Evolutionary conservation across 2,329 filamentous ascomycete species (phyloP).

Genomic region (Scedosporium boydii): DNA sequence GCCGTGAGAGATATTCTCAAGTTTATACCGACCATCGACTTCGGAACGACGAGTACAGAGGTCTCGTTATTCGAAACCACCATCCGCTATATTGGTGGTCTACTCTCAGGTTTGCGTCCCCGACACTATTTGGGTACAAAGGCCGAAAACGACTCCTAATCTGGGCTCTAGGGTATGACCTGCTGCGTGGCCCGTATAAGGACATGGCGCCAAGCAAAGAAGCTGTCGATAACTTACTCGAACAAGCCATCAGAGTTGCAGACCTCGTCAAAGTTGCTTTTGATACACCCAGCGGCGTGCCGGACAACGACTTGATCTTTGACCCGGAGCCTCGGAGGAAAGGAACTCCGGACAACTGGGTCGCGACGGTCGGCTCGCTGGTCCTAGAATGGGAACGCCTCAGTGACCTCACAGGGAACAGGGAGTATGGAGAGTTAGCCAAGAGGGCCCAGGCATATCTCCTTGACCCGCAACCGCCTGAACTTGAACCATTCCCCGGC

Average conservation of each 20-base stretch:
- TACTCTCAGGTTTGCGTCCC: constrained; percentile 53
- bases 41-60: constrained; percentile 29
- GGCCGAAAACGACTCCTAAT: neutral
- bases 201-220: constrained; percentile 31
- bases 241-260: constrained; percentile 59
- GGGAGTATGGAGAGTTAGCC: constrained; percentile 54
- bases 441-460: constrained; percentile 63
- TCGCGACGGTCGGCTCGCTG: constrained; percentile 69
- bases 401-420: constrained; percentile 62
- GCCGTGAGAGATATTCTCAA: constrained; percentile 63
- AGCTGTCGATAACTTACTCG: constrained; percentile 50
- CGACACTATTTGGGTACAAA: neutral
- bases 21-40: constrained; percentile 63
- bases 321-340: constrained; percentile 37
- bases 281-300: constrained; percentile 64
- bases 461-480: constrained; percentile 50
- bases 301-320: constrained; percentile 59
- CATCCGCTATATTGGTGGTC: constrained; percentile 75
- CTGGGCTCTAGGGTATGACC: constrained; percentile 46
- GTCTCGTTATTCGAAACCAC: constrained; percentile 86
- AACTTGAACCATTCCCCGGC: constrained; percentile 64
- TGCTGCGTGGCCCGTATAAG: constrained; percentile 58
- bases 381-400: constrained; percentile 79
- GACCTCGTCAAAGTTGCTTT: constrained; percentile 71
- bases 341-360: constrained; percentile 50